Conservation (phyloP, 1,284 basidiomycete genomes). For the Ganoderma boninense region DNA sequence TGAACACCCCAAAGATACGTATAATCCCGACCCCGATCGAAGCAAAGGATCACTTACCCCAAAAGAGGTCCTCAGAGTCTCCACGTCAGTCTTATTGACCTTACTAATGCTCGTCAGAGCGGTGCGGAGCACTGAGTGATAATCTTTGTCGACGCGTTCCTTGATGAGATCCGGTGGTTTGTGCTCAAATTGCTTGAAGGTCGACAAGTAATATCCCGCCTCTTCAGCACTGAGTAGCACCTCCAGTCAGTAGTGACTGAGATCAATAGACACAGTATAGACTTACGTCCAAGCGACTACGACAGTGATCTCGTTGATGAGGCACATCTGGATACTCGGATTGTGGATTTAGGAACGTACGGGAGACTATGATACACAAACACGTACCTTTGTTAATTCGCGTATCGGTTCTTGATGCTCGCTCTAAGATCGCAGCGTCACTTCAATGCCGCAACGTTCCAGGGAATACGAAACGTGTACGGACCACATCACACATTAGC, state of each 20-base stretch:
- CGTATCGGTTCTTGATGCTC: constrained; percentile 92
- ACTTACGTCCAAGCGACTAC: constrained; percentile 93
- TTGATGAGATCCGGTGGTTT: constrained; percentile 95
- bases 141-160: constrained; percentile 91
- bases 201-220: constrained; percentile 90
- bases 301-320: constrained; percentile 93
- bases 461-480: constrained; percentile 39
- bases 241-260: neutral
- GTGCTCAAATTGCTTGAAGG: constrained; percentile 94
- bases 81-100: constrained; percentile 98
- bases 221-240: constrained; percentile 77
- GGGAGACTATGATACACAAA: neutral
- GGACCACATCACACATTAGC: constrained; percentile 91
- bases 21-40: neutral
- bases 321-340: constrained; percentile 61
- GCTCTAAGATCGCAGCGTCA: constrained; percentile 54
- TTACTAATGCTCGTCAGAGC: constrained; percentile 91
- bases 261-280: constrained; percentile 2
- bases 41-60: constrained; percentile 67
- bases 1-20: neutral
- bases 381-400: constrained; percentile 85
- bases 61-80: constrained; percentile 92
- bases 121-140: constrained; percentile 83
- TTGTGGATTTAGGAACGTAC: too few species aligned
- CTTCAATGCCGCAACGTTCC: neutral